Base-by-base conservation (phyloP, 805 yeast genomes). In the Suhomyces faveliae region DNA sequence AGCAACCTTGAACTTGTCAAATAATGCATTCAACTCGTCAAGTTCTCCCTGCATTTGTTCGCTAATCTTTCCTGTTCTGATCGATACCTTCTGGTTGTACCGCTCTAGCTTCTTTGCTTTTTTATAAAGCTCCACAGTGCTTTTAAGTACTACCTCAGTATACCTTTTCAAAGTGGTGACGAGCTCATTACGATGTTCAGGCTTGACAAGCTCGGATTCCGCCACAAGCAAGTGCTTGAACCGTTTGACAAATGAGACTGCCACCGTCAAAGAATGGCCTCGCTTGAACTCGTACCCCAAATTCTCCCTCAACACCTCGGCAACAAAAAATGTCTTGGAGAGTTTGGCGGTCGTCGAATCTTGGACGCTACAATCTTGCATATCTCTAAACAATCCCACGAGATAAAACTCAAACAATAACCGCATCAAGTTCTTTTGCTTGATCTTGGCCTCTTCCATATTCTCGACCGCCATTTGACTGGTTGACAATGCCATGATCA, bases 51-150 rank as follows among this genome's bases (percentile, higher is more conserved):
- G 68, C 40, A 66, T 57, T 45, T 74, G 76, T 13, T 79, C 83
- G 13, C 74, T 61, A 1, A 79, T 58, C 51, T 77, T 79, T 20
- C 96, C 96, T 0, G 86, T 81, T 54, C 86, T 76, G 47, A 87
- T 79, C 46, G 85, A 80, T 2, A 83, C 78, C 46, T 76, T 78
- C 40, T 75, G 73, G 47, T 77, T 79, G 45, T 69, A 71, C 17
- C 64, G 63, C 17, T 65, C 64, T 10, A 73, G 59, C 17, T 64
- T 67, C 9, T 59, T 51, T 0, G 77, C 58, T n/a, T 62, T 61
- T n/a, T 61, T 56, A 42, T 73, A 68, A n/a, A 73, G 53, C 1
- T 60, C 61, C 3, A 60, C 60, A 0, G 80, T 61, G 22, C 64
- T 61, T 1, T 65, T 50, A 9, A 77, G 64, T 0, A 77, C 69